Base-by-base conservation (phyloP, 306 rosid species). In the Acacia crassicarpa region DNA sequence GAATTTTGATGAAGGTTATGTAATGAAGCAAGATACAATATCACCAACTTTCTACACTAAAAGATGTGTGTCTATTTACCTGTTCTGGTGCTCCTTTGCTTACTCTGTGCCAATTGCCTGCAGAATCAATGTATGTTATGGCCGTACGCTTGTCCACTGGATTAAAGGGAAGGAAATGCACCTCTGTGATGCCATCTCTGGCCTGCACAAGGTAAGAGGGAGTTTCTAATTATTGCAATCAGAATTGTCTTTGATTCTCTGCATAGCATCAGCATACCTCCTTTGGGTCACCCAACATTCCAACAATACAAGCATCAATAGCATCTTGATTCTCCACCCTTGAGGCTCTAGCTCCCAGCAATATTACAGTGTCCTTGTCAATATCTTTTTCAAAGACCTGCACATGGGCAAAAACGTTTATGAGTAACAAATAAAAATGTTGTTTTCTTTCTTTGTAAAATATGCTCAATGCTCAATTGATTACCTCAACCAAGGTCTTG, bases 21-120 rank as follows among this genome's bases (percentile, higher is more conserved):
- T 6, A 15, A 86, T 30, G 71, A 38, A 67, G 15, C 23, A 67
- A 67, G 23, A 32, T 27, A 63, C 68, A 63, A 30, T 63, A 14
- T 63, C 43, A 13, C 32, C 41, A 30, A 30, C 20, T 14, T 63
- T 63, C 20, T 63, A 5, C 20, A 30, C 67, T 63, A 30, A 30
- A 30, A 15, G 43, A 30, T 41, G 10, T 69, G 5, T 43, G 67
- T 77, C 5, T 33, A 59, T 49, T 41, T 78, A 93, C 98, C 92
- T 94, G 98, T 82, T 94, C 98, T 3, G 97, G 98, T 71, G 98
- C 98, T 14, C 97, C 98, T 86, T 94, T 94, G 92, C 97, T 94
- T 20, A 89, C 91, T 75, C 98, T 75, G 77, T 88, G 89, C 98
- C 98, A 94, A 8, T 89, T 89, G n/a, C 94, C 91, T 0, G 84